Conservation (phyloP, 768 basidiomycete species). For the Strobilomyces dryophilus region DNA sequence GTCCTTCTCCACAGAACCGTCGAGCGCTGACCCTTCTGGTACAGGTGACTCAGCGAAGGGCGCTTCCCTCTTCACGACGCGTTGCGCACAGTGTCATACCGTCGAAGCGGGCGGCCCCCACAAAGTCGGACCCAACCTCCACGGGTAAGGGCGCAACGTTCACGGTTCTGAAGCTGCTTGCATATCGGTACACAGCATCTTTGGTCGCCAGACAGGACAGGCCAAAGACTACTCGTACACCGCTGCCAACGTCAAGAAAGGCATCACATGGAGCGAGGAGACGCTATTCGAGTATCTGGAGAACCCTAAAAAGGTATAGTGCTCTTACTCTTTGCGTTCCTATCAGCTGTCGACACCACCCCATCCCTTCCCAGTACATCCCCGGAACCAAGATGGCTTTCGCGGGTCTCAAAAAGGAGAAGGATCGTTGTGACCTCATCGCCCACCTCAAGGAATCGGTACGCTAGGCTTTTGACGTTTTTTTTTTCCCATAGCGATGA, state of each 20-base stretch:
- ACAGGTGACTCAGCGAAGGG: conserved; percentile 86
- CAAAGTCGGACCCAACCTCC: conserved; percentile 94
- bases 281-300: conserved; percentile 96
- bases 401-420: conserved; percentile 97
- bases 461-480: conserved; percentile 25
- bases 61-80: conserved; percentile 94
- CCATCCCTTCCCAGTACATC: conserved; percentile 60
- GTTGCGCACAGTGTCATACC: conserved; percentile 94
- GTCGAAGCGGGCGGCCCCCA: conserved; percentile 69
- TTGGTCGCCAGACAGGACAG: conserved; percentile 85
- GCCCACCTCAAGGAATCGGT: conserved; percentile 76
- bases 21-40: background rate
- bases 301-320: conserved; percentile 90
- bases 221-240: conserved; percentile 88
- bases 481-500: background rate
- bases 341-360: background rate
- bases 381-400: conserved; percentile 99
- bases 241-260: conserved; percentile 94
- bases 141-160: conserved; percentile 57
- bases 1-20: background rate
- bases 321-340: background rate
- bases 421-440: conserved; percentile 94
- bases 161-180: background rate
- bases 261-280: conserved; percentile 75
- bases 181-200: conserved; percentile 45